A percentile compares a stretch with the other conserved stretches of the same genome.
Evolutionary conservation across 2,329 filamentous ascomycete species (phyloP).

Genomic region (Venturia carpophila): DNA sequence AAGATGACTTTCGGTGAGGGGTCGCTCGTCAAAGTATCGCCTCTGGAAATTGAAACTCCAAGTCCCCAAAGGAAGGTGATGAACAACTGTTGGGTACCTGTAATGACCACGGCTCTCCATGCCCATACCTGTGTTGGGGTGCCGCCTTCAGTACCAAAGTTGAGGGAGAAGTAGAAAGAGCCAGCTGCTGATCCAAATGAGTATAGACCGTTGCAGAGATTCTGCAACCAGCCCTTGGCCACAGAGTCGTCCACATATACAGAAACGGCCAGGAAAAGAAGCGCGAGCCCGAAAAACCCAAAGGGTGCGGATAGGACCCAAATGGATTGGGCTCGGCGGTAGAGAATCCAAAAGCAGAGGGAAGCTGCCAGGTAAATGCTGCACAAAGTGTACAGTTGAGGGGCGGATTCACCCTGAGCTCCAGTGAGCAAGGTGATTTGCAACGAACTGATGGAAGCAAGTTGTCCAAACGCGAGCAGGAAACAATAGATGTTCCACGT

Average conservation of each 20-base stretch:
- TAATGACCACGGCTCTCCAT: constrained; percentile 56
- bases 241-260: constrained; percentile 42
- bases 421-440: constrained; percentile 61
- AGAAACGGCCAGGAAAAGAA: constrained; percentile 55
- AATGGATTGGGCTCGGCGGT: constrained; percentile 50
- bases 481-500: constrained; percentile 59
- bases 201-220: constrained; percentile 54
- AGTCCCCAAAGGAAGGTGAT: constrained; percentile 59
- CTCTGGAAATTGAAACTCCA: constrained; percentile 47
- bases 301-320: constrained; percentile 53
- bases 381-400: constrained; percentile 53
- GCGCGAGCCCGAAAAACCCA: constrained; percentile 54
- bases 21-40: neutral
- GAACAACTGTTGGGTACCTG: constrained; percentile 60
- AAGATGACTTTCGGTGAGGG: neutral
- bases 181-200: constrained; percentile 55
- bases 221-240: constrained; percentile 48
- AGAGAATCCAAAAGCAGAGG: constrained; percentile 55
- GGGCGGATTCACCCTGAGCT: constrained; percentile 50
- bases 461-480: constrained; percentile 52
- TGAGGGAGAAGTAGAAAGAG: constrained; percentile 58
- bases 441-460: constrained; percentile 58
- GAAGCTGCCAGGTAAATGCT: constrained; percentile 52
- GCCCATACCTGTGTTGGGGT: constrained; percentile 57
- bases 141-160: constrained; percentile 58